Evolutionary conservation across 2,329 filamentous ascomycete genomes (phyloP).

Genomic region (Fusarium nygamai): DNA sequence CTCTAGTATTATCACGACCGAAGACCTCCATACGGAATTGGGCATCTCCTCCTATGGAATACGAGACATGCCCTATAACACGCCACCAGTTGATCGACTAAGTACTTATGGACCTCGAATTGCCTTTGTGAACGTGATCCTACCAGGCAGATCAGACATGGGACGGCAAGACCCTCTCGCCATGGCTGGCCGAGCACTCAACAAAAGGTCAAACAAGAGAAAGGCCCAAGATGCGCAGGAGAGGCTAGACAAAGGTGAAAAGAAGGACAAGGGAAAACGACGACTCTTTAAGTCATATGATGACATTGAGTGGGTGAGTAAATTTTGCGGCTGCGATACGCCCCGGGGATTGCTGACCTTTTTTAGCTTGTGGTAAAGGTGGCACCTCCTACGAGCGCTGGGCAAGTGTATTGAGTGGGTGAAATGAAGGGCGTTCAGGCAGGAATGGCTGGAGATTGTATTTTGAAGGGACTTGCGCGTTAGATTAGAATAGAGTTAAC

Average conservation of each 20-base stretch:
- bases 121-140: neutral
- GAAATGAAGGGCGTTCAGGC: neutral
- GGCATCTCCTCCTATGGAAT: neutral
- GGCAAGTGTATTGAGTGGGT: neutral
- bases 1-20: neutral
- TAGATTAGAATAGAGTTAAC: neutral
- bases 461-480: accelerated
- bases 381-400: neutral
- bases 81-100: neutral
- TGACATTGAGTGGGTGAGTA: neutral
- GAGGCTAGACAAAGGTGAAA: neutral
- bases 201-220: neutral
- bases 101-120: neutral
- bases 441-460: accelerated
- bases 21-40: neutral
- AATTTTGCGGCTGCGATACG: no score
- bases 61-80: neutral
- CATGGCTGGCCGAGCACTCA: neutral
- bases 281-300: neutral
- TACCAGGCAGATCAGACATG: neutral
- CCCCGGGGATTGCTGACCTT: neutral
- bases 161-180: neutral
- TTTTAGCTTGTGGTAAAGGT: neutral
- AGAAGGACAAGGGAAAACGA: neutral
- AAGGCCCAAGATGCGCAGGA: neutral